Evolutionary conservation across 208 protist genomes (phyloP).

Genomic region (Plasmodiophora brassicae): DNA sequence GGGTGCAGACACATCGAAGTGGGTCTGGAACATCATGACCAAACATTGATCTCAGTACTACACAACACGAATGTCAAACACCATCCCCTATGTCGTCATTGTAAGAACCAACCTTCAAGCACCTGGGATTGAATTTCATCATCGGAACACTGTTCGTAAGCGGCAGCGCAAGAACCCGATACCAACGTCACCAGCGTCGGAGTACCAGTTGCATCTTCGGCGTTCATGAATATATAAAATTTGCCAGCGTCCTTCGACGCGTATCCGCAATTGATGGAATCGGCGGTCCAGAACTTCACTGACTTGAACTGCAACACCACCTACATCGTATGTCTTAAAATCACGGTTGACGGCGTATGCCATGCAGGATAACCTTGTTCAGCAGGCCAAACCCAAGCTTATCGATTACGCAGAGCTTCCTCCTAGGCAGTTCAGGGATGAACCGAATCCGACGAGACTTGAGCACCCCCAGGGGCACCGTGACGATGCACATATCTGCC

Average conservation of each 20-base stretch:
- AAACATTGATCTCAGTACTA: not conserved
- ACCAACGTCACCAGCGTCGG: not conserved
- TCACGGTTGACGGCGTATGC: not conserved
- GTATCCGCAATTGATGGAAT: not conserved
- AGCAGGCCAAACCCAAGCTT: not conserved
- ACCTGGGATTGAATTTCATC: not conserved
- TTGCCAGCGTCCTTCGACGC: not conserved
- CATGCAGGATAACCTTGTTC: not conserved
- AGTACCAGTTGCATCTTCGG: not conserved
- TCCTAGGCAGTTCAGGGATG: not conserved
- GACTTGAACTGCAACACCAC: not conserved
- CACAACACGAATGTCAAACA: too few relatives aligned
- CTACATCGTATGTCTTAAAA: not conserved
- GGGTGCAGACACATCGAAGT: not conserved
- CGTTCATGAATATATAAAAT: not conserved
- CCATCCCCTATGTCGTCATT: too few relatives aligned
- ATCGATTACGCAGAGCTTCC: not conserved
- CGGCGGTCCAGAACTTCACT: not conserved
- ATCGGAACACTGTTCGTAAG: not conserved
- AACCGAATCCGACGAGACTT: not conserved
- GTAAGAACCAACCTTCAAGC: too few relatives aligned
- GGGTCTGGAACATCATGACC: not conserved
- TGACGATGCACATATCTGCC: not conserved
- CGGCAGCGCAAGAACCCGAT: not conserved
- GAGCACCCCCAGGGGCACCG: not conserved